Evolutionary conservation across 352 stramenopile species (phyloP).

Genomic region (Globisporangium canariense): DNA sequence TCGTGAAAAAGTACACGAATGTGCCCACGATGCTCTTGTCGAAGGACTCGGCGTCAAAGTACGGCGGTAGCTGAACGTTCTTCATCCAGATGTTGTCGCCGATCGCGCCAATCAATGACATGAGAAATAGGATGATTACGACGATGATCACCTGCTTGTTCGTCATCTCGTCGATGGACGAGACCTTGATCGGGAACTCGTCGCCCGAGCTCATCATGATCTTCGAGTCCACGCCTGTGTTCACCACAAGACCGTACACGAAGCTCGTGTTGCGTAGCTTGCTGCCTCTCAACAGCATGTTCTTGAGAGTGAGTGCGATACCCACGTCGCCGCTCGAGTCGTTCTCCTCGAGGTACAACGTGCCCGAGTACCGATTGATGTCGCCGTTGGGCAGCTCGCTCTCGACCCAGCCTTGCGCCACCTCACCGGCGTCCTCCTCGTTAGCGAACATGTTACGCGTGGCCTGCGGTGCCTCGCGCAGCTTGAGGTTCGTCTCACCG

Average conservation of each 20-base stretch:
- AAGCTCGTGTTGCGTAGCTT: constrained; percentile 89
- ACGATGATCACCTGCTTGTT: constrained; percentile 85
- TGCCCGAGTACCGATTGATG: constrained; percentile 79
- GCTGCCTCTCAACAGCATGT: constrained; percentile 89
- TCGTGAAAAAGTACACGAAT: constrained; percentile 87
- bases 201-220: constrained; percentile 90
- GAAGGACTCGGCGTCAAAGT: constrained; percentile 20
- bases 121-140: constrained; percentile 61
- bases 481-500: constrained; percentile 85
- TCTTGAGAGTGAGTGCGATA: constrained; percentile 73
- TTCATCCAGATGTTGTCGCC: constrained; percentile 57
- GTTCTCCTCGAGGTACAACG: constrained; percentile 56
- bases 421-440: constrained; percentile 61
- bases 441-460: constrained; percentile 67
- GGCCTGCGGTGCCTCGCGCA: constrained; percentile 59
- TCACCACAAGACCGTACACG: constrained; percentile 89
- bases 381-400: constrained; percentile 79
- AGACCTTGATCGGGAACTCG: constrained; percentile 80
- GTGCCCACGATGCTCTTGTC: constrained; percentile 46
- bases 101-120: constrained; percentile 69
- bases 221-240: constrained; percentile 91
- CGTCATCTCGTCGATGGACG: constrained; percentile 83
- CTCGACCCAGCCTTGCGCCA: constrained; percentile 68
- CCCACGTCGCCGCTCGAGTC: constrained; percentile 40
- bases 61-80: constrained; percentile 28